Base-by-base conservation (phyloP, 257 asterid species). In the Petunia secreta region DNA sequence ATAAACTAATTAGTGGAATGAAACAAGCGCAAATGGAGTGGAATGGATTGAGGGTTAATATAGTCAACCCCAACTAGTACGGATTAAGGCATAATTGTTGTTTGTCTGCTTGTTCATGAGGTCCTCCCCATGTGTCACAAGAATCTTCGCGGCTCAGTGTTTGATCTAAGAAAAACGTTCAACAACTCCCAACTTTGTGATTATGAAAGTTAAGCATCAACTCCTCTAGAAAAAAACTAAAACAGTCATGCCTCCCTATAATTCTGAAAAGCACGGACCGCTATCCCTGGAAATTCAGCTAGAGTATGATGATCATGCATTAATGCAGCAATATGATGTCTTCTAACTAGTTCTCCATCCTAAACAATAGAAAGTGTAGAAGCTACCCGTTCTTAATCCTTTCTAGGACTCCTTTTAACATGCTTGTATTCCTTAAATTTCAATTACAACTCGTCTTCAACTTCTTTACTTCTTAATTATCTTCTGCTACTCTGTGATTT, bases 301-400 rank as follows among this genome's bases (percentile, higher is more conserved):
- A 58, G 58, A 69, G 41, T 46, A 44, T 46, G 39, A 46, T 16
- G 59, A 69, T 69, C 76, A 46, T 69, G 59, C 16, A 69, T 53
- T 69, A 14, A 69, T 69, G 4, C 40, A 44, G 41, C 9, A 14
- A 54, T 46, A 8, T 69, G 76, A 69, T 37, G 6, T 63, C 44
- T 37, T 69, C 76, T 25, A 46, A 69, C 76, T 69, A 69, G 76
- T 69, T 69, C 57, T 16, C 76, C 5, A 41, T 9, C 41, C 76
- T 46, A 69, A 46, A 69, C 58, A 69, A 69, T 46, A 8, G 38
- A 46, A 69, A 69, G 76, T 69, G 58, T 6, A 69, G 76, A 69
- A 69, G 58, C 58, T 46, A 69, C 41, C 76, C 59, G 25, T 16
- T 16, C 58, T 14, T 4, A 54, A 5, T 46, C 9, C 40, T 16